Conservation (phyloP, 1,139 yeast species). For the Ogataea hybrid region DNA sequence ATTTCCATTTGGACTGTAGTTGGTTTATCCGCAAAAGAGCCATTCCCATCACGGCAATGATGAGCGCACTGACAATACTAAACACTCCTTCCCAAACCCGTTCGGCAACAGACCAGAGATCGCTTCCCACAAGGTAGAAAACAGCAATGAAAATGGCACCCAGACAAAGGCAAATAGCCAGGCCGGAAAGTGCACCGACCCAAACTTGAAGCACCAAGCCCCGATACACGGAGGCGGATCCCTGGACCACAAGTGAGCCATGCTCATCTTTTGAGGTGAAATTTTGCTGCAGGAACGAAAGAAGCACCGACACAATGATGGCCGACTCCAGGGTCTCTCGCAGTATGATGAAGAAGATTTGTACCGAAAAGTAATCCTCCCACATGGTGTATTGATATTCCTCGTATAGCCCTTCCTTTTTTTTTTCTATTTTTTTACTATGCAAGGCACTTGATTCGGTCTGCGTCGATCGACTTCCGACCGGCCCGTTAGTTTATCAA, state of each 20-base stretch:
- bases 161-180: slow-evolving; percentile 67
- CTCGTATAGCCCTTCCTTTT: slow-evolving; percentile 2
- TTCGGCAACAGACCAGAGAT: slow-evolving; percentile 81
- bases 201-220: slow-evolving; percentile 69
- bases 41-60: slow-evolving; percentile 87
- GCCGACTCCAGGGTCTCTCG: slow-evolving; percentile 89
- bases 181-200: slow-evolving; percentile 75
- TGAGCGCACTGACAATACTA: slow-evolving; percentile 72
- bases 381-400: slow-evolving; percentile 18
- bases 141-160: slow-evolving; percentile 75
- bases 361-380: slow-evolving; percentile 63
- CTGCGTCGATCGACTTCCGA: slow-evolving; percentile 13
- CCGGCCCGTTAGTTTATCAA: slow-evolving; percentile 8
- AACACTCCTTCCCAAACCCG: slow-evolving; percentile 91
- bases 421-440: not conserved
- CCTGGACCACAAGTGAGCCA: slow-evolving; percentile 13
- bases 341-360: slow-evolving; percentile 83
- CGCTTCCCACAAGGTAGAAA: slow-evolving; percentile 74
- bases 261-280: slow-evolving; percentile 25
- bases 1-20: slow-evolving; percentile 86
- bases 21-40: slow-evolving; percentile 82
- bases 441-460: not conserved
- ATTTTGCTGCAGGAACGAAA: slow-evolving; percentile 75
- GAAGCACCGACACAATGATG: slow-evolving; percentile 76
- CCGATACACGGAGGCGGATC: slow-evolving; percentile 34